Evolutionary conservation across 371 early-diverging fungal genomes (phyloP).

Genomic region (Parasitella parasitica): DNA sequence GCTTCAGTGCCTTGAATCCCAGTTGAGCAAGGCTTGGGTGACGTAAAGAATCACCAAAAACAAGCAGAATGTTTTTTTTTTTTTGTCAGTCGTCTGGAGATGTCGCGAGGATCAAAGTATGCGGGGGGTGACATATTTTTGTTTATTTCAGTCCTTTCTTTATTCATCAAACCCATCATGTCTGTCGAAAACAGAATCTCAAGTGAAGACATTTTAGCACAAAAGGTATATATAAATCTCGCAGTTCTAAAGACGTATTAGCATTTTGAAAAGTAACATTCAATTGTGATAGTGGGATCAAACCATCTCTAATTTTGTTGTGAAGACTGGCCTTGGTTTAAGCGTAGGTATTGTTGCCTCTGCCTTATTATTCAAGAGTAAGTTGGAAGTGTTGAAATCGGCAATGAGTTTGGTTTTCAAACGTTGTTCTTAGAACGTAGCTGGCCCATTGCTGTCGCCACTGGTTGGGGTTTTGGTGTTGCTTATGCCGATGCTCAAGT

Average conservation of each 20-base stretch:
- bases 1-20: background rate
- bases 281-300: conserved; percentile 75
- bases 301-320: conserved; percentile 82
- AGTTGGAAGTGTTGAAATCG: conserved; percentile 20
- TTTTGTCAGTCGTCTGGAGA: too few species aligned
- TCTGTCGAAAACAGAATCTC: conserved; percentile 47
- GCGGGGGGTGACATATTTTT: background rate
- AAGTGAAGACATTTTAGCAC: conserved; percentile 57
- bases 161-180: conserved; percentile 20
- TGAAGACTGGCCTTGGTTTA: conserved; percentile 86
- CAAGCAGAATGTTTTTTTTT: background rate
- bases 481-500: conserved; percentile 87
- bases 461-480: conserved; percentile 86
- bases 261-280: background rate
- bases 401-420: background rate
- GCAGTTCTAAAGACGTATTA: background rate
- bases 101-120: background rate
- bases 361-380: conserved; percentile 87
- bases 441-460: conserved; percentile 88
- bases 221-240: conserved; percentile 36
- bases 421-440: conserved; percentile 66
- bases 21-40: background rate
- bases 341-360: conserved; percentile 88
- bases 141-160: background rate
- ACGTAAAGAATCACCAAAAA: background rate